phyloP scores from a whole-genome alignment of 306 rosid species.

The Vigna reflexopilosa region DNA sequence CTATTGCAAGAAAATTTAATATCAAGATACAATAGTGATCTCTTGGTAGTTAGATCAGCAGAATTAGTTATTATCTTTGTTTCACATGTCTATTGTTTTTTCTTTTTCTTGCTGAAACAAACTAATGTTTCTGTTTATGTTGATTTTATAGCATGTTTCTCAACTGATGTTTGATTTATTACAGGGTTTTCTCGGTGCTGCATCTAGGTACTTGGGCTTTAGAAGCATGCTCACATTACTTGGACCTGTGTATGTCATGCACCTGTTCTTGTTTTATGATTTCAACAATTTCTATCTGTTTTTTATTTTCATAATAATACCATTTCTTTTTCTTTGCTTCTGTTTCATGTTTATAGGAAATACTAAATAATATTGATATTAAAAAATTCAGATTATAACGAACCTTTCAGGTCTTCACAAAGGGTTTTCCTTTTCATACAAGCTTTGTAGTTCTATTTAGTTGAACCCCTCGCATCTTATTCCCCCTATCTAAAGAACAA shows the following conservation, averaged over 20 bases:
- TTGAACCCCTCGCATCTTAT: background rate
- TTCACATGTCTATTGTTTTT: background rate
- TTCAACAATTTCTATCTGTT: constrained; percentile 35
- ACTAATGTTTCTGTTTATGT: constrained; percentile 20
- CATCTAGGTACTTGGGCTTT: constrained; percentile 87
- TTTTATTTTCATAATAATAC: constrained; percentile 11
- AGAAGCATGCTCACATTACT: constrained; percentile 88
- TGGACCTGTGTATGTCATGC: constrained; percentile 83
- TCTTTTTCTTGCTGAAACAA: constrained; percentile 12
- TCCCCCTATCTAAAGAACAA: background rate
- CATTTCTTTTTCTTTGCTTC: constrained; percentile 25
- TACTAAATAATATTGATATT: constrained; percentile 7
- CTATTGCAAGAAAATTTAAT: constrained; percentile 12
- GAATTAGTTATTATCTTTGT: constrained; percentile 26
- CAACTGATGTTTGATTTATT: constrained; percentile 34
- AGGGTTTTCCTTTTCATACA: background rate
- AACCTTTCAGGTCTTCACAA: background rate
- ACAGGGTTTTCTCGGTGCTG: constrained; percentile 92
- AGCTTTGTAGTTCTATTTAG: background rate
- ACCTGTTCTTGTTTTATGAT: constrained; percentile 37
- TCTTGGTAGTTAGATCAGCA: background rate
- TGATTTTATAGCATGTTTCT: constrained; percentile 38
- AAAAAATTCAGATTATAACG: background rate
- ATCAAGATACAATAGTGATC: background rate
- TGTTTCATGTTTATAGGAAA: constrained; percentile 11